A percentile compares a stretch with the other conserved stretches of the same genome.
phyloP scores from a whole-genome alignment of 495 filamentous ascomycete genomes.

The Neurospora sp. region DNA sequence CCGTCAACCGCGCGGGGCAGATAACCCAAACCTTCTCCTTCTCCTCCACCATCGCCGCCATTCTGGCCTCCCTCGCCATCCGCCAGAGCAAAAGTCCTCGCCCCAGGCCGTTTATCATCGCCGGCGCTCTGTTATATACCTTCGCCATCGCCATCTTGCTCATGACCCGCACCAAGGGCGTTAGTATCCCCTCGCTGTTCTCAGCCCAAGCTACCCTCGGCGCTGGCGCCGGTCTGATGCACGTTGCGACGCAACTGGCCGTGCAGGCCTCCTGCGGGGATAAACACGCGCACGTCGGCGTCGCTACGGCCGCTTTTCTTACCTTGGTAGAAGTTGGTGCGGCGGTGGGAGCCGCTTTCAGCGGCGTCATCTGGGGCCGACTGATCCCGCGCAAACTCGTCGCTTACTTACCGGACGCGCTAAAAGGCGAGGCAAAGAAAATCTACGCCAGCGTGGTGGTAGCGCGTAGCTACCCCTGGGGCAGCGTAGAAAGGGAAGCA shows the following conservation, averaged over 20 bases:
- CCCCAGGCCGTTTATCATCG: slow-evolving; percentile 25
- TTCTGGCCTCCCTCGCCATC: slow-evolving; percentile 45
- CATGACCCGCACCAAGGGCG: slow-evolving; percentile 46
- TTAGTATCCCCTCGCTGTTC: slow-evolving; percentile 46
- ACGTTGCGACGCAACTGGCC: slow-evolving; percentile 51
- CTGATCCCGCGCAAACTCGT: slow-evolving; percentile 40
- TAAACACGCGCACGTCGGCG: slow-evolving; percentile 49
- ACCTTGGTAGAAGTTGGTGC: slow-evolving; percentile 51
- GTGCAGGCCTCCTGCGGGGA: slow-evolving; percentile 40
- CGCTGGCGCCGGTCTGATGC: slow-evolving; percentile 45
- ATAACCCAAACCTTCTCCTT: slow-evolving; percentile 43
- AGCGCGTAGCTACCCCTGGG: slow-evolving; percentile 41
- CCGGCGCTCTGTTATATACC: slow-evolving; percentile 47
- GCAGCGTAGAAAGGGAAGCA: slow-evolving; percentile 36
- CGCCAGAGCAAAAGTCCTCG: slow-evolving; percentile 33
- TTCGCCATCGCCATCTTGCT: slow-evolving; percentile 57
- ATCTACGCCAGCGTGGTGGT: slow-evolving; percentile 46
- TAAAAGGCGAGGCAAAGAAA: slow-evolving; percentile 20
- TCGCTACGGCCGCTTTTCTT: slow-evolving; percentile 47
- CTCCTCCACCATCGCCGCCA: slow-evolving; percentile 40
- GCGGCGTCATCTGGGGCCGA: slow-evolving; percentile 53
- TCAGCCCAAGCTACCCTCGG: slow-evolving; percentile 64
- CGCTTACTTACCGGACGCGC: slow-evolving; percentile 44
- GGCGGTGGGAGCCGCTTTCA: slow-evolving; percentile 49
- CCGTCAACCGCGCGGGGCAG: slow-evolving; percentile 40